These are phyloP conservation scores for Malus hybrid DNA, from an alignment of 331 rosid species.

Conservation along the genomic window DNA sequence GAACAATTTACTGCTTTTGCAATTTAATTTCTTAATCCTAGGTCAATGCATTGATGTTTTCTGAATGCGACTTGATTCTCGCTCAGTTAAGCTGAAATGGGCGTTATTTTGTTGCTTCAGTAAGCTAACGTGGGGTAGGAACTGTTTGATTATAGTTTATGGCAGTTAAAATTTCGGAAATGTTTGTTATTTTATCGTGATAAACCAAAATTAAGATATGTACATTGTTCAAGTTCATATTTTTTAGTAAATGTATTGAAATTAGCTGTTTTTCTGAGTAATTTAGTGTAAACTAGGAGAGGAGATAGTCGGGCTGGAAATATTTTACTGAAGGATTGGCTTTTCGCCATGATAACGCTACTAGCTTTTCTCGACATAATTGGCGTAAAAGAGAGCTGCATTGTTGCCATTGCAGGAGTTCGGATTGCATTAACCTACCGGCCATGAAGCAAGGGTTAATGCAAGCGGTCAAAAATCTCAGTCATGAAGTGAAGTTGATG, in stretches of 20 bases:
- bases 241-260: background rate
- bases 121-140: background rate
- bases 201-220: background rate
- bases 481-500: background rate
- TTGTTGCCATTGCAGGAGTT: background rate
- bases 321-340: background rate
- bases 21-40: background rate
- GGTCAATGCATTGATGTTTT: background rate
- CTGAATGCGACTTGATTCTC: background rate
- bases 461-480: background rate
- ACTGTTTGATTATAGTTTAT: slow-evolving; percentile 10
- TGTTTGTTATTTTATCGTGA: background rate
- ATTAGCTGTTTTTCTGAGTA: background rate
- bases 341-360: background rate
- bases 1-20: background rate
- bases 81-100: background rate
- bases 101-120: background rate
- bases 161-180: slow-evolving; percentile 1
- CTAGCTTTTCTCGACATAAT: background rate
- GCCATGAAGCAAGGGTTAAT: background rate
- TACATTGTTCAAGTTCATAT: background rate
- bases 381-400: background rate
- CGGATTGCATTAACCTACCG: background rate
- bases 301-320: background rate
- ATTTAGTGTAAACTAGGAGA: background rate